Conservation (phyloP, 2,329 filamentous ascomycete species). For the Cladosporium sp. region DNA sequence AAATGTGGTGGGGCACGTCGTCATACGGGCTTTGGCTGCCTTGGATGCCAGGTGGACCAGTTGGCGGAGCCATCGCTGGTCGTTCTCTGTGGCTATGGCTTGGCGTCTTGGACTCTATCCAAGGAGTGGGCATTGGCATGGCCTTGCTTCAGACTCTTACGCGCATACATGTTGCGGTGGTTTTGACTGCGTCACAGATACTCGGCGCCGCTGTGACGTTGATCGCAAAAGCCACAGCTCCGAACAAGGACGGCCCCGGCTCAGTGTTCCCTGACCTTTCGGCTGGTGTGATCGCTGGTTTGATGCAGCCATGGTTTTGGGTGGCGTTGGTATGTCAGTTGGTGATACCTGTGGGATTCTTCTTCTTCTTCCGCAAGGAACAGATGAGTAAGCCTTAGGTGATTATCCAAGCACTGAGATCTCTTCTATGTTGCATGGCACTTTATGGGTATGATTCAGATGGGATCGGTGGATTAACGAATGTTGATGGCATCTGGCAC, state of each 20-base stretch:
- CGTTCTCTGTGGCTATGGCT: slow-evolving; percentile 65
- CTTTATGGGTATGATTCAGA: not conserved
- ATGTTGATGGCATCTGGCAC: not conserved
- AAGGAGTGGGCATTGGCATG: slow-evolving; percentile 67
- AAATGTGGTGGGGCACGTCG: slow-evolving; percentile 65
- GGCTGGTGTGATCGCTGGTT: slow-evolving; percentile 40
- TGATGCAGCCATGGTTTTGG: slow-evolving; percentile 29
- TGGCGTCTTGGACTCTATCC: slow-evolving; percentile 62
- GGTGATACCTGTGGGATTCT: slow-evolving; percentile 28
- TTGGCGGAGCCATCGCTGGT: slow-evolving; percentile 55
- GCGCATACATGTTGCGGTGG: slow-evolving; percentile 62
- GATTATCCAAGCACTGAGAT: not conserved
- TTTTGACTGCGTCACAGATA: slow-evolving; percentile 60
- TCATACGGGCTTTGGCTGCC: slow-evolving; percentile 61
- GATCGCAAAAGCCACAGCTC: slow-evolving; percentile 57
- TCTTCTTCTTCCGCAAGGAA: slow-evolving; percentile 29
- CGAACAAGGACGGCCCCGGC: slow-evolving; percentile 61
- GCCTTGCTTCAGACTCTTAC: slow-evolving; percentile 62
- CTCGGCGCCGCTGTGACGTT: slow-evolving; percentile 62
- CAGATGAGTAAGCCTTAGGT: slow-evolving; percentile 28
- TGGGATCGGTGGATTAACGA: not conserved
- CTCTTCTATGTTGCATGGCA: not conserved
- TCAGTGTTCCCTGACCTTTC: slow-evolving; percentile 62
- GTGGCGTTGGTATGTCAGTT: slow-evolving; percentile 25
- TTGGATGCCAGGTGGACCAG: slow-evolving; percentile 54